Evolutionary conservation across 1,284 basidiomycete species (phyloP), one percentile per base, ranked within the genome.

Genomic region (Trametes versicolor): DNA sequence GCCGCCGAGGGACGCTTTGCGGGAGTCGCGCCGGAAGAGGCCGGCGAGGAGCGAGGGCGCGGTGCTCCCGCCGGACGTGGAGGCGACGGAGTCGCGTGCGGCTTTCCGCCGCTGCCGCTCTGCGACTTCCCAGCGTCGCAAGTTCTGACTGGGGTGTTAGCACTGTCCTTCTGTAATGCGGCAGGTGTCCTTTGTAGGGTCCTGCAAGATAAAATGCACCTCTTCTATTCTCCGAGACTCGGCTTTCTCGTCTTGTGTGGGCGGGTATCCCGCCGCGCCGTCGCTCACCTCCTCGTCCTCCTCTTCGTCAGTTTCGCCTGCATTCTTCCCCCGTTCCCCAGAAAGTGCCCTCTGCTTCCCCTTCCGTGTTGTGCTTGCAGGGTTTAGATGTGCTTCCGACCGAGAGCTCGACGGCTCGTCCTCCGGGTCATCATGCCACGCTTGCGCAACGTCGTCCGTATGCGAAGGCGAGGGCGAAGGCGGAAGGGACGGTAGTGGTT

Each of bases 171-270:
- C 7, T 13, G 27, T 34, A 34, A 5, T 15, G 17, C 8, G 27
- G 19, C 29, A 27, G 27, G 49, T 21, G 4, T n/a, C 2, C 21
- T 13, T 47, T 47, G 13, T 4, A 34, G 50, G n/a, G 7, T 3
- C 12, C n/a, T 6, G 5, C 9, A 12, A 17, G 19, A 27, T 45
- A 4, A 17, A 15, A 67, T 83, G 63, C 75, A 91, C 92, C 86
- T 93, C 90, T 79, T 88, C 83, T 23, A 94, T 80, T 64, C 86
- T 80, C 64, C 86, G 83, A 43, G 89, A 87, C 69, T 93, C 92
- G 58, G 83, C 82, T 41, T 83, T 83, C 37, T 88, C 87, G 65
- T 91, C 88, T 47, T 80, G 86, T 54, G 75, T 83, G 5, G 92
- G 91, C 2, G 92, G 91, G 71, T 93, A 93, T 27, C 77, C 79